Evolutionary conservation across 768 basidiomycete genomes (phyloP).

Genomic region (Tulasnella sp.): DNA sequence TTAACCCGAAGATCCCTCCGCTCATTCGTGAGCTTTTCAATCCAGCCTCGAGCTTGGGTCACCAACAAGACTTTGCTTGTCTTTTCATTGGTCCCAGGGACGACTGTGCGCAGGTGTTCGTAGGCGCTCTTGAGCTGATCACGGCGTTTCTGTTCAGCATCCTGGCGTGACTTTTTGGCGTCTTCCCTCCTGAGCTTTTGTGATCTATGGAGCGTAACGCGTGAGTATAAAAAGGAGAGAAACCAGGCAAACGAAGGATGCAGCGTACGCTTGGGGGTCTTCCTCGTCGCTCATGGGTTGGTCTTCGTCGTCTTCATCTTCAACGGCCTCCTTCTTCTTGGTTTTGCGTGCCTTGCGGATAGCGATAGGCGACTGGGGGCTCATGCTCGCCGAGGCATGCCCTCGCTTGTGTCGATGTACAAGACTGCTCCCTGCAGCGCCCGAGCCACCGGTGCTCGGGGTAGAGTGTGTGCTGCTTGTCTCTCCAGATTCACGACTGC

Average conservation of each 20-base stretch:
- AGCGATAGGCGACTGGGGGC: conserved; percentile 17
- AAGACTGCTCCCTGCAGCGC: conserved; percentile 14
- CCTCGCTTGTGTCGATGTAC: conserved; percentile 21
- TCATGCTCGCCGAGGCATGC: conserved; percentile 18
- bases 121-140: conserved; percentile 27
- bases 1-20: not conserved
- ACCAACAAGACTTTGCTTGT: conserved; percentile 28
- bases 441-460: conserved; percentile 17
- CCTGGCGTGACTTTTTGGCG: conserved; percentile 28
- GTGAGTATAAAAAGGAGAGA: not conserved
- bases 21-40: conserved; percentile 23
- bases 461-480: conserved; percentile 25
- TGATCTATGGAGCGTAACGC: not conserved
- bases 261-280: conserved; percentile 11
- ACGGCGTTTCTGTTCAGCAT: conserved; percentile 29
- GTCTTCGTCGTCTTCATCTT: conserved; percentile 21
- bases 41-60: conserved; percentile 11
- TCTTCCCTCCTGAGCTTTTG: conserved; percentile 25
- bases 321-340: conserved; percentile 21
- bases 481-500: conserved; percentile 25
- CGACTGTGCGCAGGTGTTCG: conserved; percentile 20
- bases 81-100: conserved; percentile 26
- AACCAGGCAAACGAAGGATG: not conserved
- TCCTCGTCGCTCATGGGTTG: conserved; percentile 19
- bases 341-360: conserved; percentile 14